These are phyloP conservation scores for Fusarium coffeatum DNA, from an alignment of 2,329 filamentous ascomycete genomes.

Conservation along the genomic window DNA sequence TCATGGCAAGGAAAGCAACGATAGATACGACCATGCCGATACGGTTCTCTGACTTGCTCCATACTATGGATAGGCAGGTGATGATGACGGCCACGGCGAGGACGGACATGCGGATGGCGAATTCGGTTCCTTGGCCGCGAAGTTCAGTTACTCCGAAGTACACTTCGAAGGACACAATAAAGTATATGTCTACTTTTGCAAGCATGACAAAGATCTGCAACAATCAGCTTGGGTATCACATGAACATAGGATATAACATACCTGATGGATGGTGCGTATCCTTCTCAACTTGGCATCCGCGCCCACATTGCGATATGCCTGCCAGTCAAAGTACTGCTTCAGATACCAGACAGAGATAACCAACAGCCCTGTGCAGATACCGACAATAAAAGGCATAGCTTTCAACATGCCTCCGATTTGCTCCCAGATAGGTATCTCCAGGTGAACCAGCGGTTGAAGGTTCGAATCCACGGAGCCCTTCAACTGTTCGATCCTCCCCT, in stretches of 20 bases:
- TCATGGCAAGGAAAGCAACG: neutral
- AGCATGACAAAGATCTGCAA: constrained; percentile 11
- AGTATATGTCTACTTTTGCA: constrained; percentile 7
- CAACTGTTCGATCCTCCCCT: neutral
- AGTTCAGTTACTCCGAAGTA: neutral
- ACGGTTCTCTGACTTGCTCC: constrained; percentile 1
- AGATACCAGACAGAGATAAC: constrained; percentile 4
- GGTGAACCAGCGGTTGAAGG: neutral
- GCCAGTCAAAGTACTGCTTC: constrained; percentile 13
- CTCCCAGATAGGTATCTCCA: neutral
- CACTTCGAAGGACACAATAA: neutral
- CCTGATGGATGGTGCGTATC: constrained; percentile 3
- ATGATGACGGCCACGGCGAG: neutral
- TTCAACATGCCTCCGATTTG: neutral
- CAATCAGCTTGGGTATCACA: fast-evolving
- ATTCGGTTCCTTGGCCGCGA: neutral
- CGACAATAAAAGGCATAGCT: neutral
- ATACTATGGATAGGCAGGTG: neutral
- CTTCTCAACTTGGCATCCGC: constrained; percentile 12
- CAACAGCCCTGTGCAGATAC: neutral
- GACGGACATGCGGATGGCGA: neutral
- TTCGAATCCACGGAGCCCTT: neutral
- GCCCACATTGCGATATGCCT: constrained; percentile 11
- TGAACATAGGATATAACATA: neutral
- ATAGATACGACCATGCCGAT: constrained; percentile 1